Conservation (phyloP, 345 rosid species). For the Euphorbia tirucalli region DNA sequence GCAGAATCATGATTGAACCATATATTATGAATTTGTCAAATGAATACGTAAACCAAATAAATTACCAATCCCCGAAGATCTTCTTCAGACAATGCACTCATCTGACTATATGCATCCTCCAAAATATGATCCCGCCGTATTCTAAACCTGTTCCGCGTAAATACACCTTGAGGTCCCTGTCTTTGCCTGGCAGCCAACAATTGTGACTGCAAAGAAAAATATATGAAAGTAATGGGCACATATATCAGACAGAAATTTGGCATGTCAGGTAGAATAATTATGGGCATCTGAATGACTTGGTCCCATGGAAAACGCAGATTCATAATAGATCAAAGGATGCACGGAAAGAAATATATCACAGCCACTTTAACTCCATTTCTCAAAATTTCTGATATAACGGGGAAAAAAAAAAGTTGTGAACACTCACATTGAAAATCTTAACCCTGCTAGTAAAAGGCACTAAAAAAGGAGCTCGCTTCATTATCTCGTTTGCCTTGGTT, state of each 20-base stretch:
- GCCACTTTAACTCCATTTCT: constrained; percentile 9
- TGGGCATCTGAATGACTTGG: background rate
- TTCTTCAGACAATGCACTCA: constrained; percentile 91
- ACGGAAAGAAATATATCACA: constrained; percentile 10
- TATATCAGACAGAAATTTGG: background rate
- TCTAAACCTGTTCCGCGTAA: constrained; percentile 80
- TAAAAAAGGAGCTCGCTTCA: constrained; percentile 96
- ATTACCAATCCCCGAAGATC: constrained; percentile 90
- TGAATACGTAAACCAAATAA: constrained; percentile 14
- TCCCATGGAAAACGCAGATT: background rate
- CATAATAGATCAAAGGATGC: background rate
- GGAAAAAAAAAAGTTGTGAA: background rate
- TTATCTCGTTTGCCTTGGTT: constrained; percentile 84
- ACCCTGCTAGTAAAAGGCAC: constrained; percentile 95
- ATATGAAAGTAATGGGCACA: background rate
- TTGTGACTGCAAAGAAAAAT: constrained; percentile 57
- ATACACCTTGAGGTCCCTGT: constrained; percentile 69
- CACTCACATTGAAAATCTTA: constrained; percentile 77
- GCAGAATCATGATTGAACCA: constrained; percentile 22
- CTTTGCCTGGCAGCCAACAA: constrained; percentile 66
- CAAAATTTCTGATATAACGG: background rate
- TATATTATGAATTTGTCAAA: constrained; percentile 10
- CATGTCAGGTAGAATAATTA: background rate
- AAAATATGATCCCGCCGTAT: constrained; percentile 90
- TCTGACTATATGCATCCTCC: constrained; percentile 97